A percentile compares a stretch with the other conserved stretches of the same genome.
phyloP scores from a whole-genome alignment of 164 flowering plant genomes.

The Macadamia tetraphylla region DNA sequence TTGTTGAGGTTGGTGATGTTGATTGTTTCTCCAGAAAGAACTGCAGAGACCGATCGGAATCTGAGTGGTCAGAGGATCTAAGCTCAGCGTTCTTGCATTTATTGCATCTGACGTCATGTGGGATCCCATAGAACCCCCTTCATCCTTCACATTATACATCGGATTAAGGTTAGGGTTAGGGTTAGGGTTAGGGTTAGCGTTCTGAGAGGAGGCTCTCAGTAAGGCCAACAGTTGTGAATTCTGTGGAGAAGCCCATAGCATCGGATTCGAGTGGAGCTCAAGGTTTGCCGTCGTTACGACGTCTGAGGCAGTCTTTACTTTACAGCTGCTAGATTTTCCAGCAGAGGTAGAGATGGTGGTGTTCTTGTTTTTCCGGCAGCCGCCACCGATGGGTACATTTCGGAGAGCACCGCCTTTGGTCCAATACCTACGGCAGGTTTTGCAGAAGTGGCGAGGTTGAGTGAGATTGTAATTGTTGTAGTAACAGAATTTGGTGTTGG shows the following conservation, averaged over 20 bases:
- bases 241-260: conserved; percentile 44
- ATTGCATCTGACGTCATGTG: conserved; percentile 17
- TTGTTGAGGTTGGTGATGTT: conserved; percentile 11
- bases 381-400: conserved; percentile 52
- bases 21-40: conserved; percentile 35
- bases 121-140: conserved; percentile 22
- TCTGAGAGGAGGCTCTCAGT: conserved; percentile 24
- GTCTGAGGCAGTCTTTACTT: conserved; percentile 22
- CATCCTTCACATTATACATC: conserved; percentile 25
- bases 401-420: conserved; percentile 51
- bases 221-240: conserved; percentile 41
- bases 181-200: conserved; percentile 15
- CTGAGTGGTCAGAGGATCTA: conserved; percentile 26
- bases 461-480: conserved; percentile 60
- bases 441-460: conserved; percentile 57
- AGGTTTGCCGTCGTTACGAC: conserved; percentile 24
- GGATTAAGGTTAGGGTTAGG: conserved; percentile 32
- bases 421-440: conserved; percentile 54
- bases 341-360: conserved; percentile 13
- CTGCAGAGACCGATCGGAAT: conserved; percentile 20
- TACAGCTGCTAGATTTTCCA: conserved; percentile 17
- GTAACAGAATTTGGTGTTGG: conserved; percentile 55
- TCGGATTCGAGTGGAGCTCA: conserved; percentile 23
- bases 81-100: conserved; percentile 23
- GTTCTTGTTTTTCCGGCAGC: conserved; percentile 43